Conservation (phyloP, 768 basidiomycete species). For the Xerocomellus chrysenteron region DNA sequence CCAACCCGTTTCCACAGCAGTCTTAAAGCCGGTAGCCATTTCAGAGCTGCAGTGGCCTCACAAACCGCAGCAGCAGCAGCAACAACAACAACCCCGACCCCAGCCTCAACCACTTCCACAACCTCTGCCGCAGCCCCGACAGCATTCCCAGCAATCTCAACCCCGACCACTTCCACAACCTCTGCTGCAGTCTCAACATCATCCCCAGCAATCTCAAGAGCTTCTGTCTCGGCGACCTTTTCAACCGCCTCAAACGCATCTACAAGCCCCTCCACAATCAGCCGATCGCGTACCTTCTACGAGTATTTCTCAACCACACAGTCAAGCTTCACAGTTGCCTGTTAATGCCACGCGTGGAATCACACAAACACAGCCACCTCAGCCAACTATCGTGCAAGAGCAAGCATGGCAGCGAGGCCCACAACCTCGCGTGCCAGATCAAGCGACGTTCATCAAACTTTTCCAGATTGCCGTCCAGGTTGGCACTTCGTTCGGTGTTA, state of each 20-base stretch:
- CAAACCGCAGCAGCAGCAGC: not conserved
- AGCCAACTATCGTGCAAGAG: conserved; percentile 5
- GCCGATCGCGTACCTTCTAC: not conserved
- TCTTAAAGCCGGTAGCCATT: not conserved
- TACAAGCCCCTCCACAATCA: not conserved
- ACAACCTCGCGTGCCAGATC: not conserved
- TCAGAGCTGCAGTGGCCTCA: not conserved
- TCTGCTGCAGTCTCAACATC: not conserved
- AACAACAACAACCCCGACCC: not conserved
- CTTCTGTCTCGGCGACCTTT: not conserved
- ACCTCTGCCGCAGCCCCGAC: not conserved
- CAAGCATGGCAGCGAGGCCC: not conserved
- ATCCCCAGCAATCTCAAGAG: not conserved
- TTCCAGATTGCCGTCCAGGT: conserved; percentile 26
- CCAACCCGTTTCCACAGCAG: not conserved
- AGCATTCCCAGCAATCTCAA: not conserved
- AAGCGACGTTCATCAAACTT: conserved; percentile 17
- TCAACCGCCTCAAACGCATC: not conserved
- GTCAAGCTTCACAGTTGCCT: not conserved
- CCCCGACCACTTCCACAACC: not conserved
- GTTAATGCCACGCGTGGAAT: not conserved
- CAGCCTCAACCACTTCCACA: conserved; percentile 1
- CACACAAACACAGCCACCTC: not conserved
- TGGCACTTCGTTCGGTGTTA: conserved; percentile 5
- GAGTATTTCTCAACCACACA: not conserved